phyloP scores from a whole-genome alignment of 2,329 filamentous ascomycete genomes.

The Phoma sp. region DNA sequence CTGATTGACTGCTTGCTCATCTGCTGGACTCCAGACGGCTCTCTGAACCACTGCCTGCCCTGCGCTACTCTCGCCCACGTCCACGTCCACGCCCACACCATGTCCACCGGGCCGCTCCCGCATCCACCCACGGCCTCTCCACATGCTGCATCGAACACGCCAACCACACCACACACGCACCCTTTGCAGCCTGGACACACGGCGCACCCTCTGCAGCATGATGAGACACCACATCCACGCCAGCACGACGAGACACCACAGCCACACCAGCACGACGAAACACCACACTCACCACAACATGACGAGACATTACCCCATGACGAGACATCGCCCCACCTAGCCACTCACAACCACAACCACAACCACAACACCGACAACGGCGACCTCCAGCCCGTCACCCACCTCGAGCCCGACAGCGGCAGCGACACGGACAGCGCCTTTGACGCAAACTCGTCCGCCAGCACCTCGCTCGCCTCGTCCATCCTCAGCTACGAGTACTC shows the following conservation, averaged over 20 bases:
- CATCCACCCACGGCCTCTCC: neutral
- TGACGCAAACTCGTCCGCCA: conserved; percentile 32
- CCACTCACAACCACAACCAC: neutral
- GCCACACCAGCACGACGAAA: neutral
- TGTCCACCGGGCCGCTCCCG: conserved; percentile 13
- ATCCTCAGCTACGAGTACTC: conserved; percentile 49
- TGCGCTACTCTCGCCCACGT: no score
- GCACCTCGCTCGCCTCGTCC: conserved; percentile 45
- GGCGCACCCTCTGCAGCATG: no score
- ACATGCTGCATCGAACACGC: no score
- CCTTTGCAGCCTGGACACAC: no score
- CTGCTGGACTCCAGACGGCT: no score
- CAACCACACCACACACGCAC: no score
- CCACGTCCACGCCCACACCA: neutral
- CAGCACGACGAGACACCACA: neutral
- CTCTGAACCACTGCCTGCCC: no score
- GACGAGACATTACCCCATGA: neutral
- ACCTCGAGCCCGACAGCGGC: conserved; percentile 37
- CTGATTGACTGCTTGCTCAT: no score
- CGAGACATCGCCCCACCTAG: neutral
- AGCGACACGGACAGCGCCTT: conserved; percentile 42
- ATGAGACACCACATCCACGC: neutral
- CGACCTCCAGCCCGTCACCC: conserved; percentile 35
- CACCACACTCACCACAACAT: neutral
- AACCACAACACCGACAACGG: neutral